A percentile compares a stretch with the other conserved stretches of the same genome.
These are phyloP conservation scores for Holtermannia corniformis DNA, from an alignment of 768 basidiomycete genomes.

Conservation along the genomic window DNA sequence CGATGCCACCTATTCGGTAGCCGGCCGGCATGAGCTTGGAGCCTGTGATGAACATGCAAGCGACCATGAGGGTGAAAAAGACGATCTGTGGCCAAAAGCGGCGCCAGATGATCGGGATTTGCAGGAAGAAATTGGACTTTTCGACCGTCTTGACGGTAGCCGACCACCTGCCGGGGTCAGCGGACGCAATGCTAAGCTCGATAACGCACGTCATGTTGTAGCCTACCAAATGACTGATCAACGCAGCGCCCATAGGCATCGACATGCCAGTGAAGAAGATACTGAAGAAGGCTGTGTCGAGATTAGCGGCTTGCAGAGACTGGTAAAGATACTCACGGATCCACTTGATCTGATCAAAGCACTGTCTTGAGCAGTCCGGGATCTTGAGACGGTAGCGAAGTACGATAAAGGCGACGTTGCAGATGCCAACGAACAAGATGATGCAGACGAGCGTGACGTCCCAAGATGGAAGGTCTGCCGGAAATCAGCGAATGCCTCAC, in stretches of 20 bases:
- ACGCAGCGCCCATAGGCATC: conserved; percentile 56
- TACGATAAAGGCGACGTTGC: conserved; percentile 51
- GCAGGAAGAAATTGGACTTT: conserved; percentile 79
- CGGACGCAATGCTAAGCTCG: not conserved
- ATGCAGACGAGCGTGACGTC: conserved; percentile 67
- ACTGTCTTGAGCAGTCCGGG: conserved; percentile 8
- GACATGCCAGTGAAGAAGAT: conserved; percentile 51
- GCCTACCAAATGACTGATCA: conserved; percentile 52
- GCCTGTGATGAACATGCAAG: conserved; percentile 52
- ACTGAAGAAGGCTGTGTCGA: conserved; percentile 62
- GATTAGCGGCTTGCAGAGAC: conserved; percentile 54
- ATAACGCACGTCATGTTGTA: conserved; percentile 55
- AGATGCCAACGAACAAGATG: conserved; percentile 55
- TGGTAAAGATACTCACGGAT: conserved; percentile 55
- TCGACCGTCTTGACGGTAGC: conserved; percentile 80
- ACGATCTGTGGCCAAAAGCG: conserved; percentile 60
- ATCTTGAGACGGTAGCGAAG: conserved; percentile 20
- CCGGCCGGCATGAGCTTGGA: conserved; percentile 50
- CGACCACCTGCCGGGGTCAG: conserved; percentile 33
- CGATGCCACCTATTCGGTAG: conserved; percentile 65
- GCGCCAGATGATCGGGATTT: conserved; percentile 71
- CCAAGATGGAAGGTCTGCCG: conserved; percentile 14
- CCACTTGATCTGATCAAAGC: conserved; percentile 45
- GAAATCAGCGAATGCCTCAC: too few relatives aligned
- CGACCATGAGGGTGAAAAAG: conserved; percentile 43